Evolutionary conservation across 2,329 filamentous ascomycete genomes (phyloP), one percentile per base, ranked within the genome.

Genomic region (Fusarium setosum): DNA sequence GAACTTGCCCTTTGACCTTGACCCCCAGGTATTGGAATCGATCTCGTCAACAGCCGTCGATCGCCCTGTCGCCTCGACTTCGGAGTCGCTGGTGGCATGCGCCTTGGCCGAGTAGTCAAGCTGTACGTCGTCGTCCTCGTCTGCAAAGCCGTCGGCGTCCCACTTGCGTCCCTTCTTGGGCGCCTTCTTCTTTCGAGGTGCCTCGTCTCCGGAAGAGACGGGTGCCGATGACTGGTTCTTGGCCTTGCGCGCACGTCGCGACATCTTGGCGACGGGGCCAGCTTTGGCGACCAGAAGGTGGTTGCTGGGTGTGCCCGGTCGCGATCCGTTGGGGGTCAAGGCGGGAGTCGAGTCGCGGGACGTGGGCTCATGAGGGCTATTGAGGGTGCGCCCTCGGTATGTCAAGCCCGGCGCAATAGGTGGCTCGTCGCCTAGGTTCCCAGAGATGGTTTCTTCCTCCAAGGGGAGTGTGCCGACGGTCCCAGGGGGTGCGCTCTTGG

Each of bases 151-250:
- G 75, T 97, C 93, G 6, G 92, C 92, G 73, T 94, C 92, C 96
- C 96, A 99, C 74, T 92, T 94, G 65, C 96, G 89, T 71, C 93
- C 93, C 77, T 93, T 94, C 83, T 98, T 98, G 81, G 96, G 95
- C 12, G 83, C 79, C 67, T 88, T 88, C 71, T 78, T 82, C 77
- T 89, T 92, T 42, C 77, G 78, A 17, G 83, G 80, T 1, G 84
- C 85, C 72, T 98, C 96, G 71, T 98, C 96, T 1, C 94, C 94
- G 1, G 94, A 97, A 1, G 94, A 97, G 8, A 82, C 85, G 15
- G 88, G 86, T 3, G 87, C 86, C 1, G 89, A 87, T 20, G 85
- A 86, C 57, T 87, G 88, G 74, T 94, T 92, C 73, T 87, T 83
- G 21, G 83, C 82, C 72, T 89, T 91, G 69, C 92, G 90, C 37